Evolutionary conservation across 2,329 filamentous ascomycete species (phyloP), one percentile per base, ranked within the genome.

Genomic region (Penicillium occitanis): DNA sequence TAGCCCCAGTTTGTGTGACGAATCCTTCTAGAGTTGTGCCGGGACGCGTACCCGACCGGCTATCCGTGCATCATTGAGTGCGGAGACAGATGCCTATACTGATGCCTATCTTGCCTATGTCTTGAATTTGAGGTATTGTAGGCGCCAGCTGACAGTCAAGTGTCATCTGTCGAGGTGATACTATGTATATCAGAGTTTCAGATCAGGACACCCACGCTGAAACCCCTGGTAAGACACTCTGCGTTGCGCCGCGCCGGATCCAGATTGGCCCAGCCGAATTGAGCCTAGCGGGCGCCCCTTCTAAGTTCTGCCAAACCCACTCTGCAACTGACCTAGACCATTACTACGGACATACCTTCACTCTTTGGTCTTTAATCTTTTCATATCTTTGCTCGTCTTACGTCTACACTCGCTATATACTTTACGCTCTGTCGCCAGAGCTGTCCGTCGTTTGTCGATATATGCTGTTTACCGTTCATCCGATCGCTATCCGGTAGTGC

Each of bases 181-280:
- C 50, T n/a, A 5, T 51, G 11, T 4, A 30, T 6, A 14, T 53
- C 50, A 30, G 17, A 17, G 28, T 35, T 55, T 35, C 51, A 33
- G 28, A 53, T 10, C 5, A 7, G 50, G 6, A 33, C 28, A 33
- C n/a, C 30, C 51, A 55, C 5, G 25, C 37, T 60, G 57, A 60
- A 60, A 60, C 57, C 35, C 37, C 13, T 10, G 28, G 37, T 60
- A 14, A 60, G 57, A 60, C 57, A 46, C 22, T n/a, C 37, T 22
- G 57, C 19, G 57, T 60, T 57, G 53, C 55, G 53, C 35, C 19
- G 8, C n/a, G 33, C 28, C 35, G 19, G 22, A 28, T 44, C 8
- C 28, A 40, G 33, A 60, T n/a, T 46, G 28, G 50, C 28, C 13
- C 22, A 19, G 48, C 28, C 48, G 25, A 17, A 51, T 51, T 7